Evolutionary conservation across 768 basidiomycete genomes (phyloP), one percentile per base, ranked within the genome.

Genomic region (Mycena vitilis): DNA sequence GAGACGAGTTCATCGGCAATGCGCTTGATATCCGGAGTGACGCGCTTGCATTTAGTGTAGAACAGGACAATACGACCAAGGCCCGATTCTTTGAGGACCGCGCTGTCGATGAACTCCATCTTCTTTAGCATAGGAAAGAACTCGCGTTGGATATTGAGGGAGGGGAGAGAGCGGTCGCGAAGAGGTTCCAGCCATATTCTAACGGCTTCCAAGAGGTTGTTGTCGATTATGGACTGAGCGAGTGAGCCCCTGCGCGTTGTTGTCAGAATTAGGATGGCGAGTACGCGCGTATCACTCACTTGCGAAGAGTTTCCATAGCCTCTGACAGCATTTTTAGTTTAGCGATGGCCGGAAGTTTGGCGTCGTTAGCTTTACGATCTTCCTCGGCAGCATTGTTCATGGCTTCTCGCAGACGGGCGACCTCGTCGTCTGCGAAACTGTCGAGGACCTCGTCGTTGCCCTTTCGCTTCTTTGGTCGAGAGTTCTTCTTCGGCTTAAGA

Each of bases 11-110:
- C 89, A 69, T 91, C 87, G 12, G 97, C 96, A 49, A 89, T 88
- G 60, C 94, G 90, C n/a, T 84, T 80, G 63, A 99, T 91, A 60
- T 92, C 89, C 0, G 92, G 86, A 5, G 91, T 91, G 54, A 95
- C 95, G 52, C 95, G 92, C 78, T 92, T 95, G 85, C 92, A 94
- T 76, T 96, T 96, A 25, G 96, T 97, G 84, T 99, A 99, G 81
- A 99, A 99, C 36, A 97, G 82, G 45, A 99, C 84, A 73, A 99
- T 87, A 65, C 91, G 91, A 18, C 98, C 98, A 5, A 99, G 85
- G 0, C 91, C 89, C 1, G 94, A 94, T 77, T 97, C 95, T 77
- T 96, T 97, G 73, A 99, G 90, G 7, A 94, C 94, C 22, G 89
- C 80, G 38, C 90, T 90, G 80, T 98, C 97, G 75, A 98, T 96